A percentile compares a stretch with the other conserved stretches of the same genome.
Evolutionary conservation across 1,284 basidiomycete species (phyloP).

Genomic region (Moesziomyces sp.): DNA sequence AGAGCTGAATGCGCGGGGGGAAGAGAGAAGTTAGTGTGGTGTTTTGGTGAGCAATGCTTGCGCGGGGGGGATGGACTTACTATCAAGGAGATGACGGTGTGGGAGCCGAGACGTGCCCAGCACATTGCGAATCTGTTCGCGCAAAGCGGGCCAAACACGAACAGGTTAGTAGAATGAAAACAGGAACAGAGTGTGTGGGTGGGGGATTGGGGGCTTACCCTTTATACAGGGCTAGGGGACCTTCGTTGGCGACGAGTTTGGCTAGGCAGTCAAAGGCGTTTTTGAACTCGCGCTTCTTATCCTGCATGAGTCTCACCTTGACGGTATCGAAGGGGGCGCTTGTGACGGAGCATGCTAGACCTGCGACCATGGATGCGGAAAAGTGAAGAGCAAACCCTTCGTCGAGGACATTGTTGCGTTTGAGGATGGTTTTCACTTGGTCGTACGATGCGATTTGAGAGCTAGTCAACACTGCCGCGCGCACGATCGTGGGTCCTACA

Average conservation of each 20-base stretch:
- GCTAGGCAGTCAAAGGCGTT: conserved; percentile 47
- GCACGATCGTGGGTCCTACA: conserved; percentile 50
- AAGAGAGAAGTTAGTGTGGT: too few relatives aligned
- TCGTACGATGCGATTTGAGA: conserved; percentile 57
- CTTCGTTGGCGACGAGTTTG: conserved; percentile 50
- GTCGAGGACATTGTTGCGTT: conserved; percentile 19
- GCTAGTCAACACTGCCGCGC: conserved; percentile 52
- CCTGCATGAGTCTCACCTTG: conserved; percentile 58
- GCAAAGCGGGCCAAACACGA: too few relatives aligned
- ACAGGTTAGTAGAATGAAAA: too few relatives aligned
- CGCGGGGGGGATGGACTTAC: conserved; percentile 16
- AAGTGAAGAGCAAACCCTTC: conserved; percentile 53
- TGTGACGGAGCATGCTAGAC: conserved; percentile 47
- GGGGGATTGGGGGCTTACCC: conserved; percentile 24
- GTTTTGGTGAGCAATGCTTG: too few relatives aligned
- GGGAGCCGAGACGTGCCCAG: conserved; percentile 54
- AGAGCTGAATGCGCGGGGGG: conserved; percentile 24
- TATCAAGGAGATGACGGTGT: conserved; percentile 56
- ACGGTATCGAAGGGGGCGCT: conserved; percentile 55
- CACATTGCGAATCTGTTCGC: conserved; percentile 52
- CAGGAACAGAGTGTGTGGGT: background rate
- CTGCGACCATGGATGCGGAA: conserved; percentile 53
- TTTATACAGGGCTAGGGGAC: conserved; percentile 55
- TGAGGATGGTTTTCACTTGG: conserved; percentile 48
- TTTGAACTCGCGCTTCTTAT: conserved; percentile 35